phyloP scores from a whole-genome alignment of 2,329 filamentous ascomycete species.

The Epichloe hybrida region DNA sequence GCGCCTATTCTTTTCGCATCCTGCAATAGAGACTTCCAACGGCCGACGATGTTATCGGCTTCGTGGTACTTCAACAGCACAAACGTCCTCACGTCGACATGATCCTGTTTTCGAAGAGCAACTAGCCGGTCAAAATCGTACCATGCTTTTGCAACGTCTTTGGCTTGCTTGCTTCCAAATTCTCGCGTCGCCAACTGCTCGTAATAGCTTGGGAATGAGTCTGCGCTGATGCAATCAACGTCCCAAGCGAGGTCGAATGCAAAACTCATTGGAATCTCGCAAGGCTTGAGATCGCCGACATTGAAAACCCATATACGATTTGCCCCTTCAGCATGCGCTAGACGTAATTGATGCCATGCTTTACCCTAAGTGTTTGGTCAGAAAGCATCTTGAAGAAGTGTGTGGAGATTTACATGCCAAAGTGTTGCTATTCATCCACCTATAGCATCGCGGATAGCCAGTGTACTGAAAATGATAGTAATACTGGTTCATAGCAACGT shows the following conservation, averaged over 20 bases:
- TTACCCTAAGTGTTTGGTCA: conserved; percentile 14
- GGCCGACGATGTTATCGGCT: conserved; percentile 36
- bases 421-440: conserved; percentile 49
- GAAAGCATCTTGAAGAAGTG: background rate
- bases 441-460: conserved; percentile 44
- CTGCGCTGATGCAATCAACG: conserved; percentile 28
- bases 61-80: conserved; percentile 47
- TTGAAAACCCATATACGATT: conserved; percentile 49
- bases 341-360: conserved; percentile 37
- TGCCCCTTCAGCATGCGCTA: conserved; percentile 34
- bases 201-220: conserved; percentile 28
- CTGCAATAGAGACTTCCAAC: conserved; percentile 36
- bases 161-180: conserved; percentile 32
- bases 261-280: conserved; percentile 41
- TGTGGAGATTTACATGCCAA: conserved; percentile 20
- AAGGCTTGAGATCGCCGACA: conserved; percentile 46
- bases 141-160: conserved; percentile 34
- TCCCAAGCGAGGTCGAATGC: conserved; percentile 45
- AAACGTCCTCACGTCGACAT: conserved; percentile 42
- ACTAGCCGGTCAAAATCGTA: conserved; percentile 36
- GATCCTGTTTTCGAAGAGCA: conserved; percentile 45
- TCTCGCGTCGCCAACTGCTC: conserved; percentile 33
- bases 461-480: conserved; percentile 50
- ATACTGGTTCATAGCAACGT: conserved; percentile 14
- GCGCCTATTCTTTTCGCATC: conserved; percentile 32